A percentile compares a stretch with the other conserved stretches of the same genome.
These are phyloP conservation scores for Zygotorulaspora florentina DNA, from an alignment of 805 yeast species.

Conservation along the genomic window DNA sequence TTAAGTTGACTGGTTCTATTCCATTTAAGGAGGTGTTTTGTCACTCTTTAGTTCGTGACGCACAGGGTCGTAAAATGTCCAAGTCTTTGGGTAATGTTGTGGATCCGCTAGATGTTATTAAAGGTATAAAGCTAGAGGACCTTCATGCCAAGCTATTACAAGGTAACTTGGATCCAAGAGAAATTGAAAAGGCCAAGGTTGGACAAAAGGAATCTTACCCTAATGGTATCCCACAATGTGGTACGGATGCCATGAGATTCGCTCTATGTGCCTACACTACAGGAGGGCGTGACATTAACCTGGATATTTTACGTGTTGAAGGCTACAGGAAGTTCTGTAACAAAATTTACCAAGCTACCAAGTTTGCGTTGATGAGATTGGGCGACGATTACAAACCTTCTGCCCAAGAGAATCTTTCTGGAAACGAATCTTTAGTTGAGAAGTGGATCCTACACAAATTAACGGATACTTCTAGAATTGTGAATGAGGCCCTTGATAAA, in stretches of 20 bases:
- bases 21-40: conserved; percentile 98
- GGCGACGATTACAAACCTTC: conserved; percentile 88
- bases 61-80: conserved; percentile 99
- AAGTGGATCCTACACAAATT: conserved; percentile 93
- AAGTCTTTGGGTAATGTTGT: conserved; percentile 95
- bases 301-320: conserved; percentile 93
- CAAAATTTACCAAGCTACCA: conserved; percentile 98
- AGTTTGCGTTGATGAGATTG: conserved; percentile 88
- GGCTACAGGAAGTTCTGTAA: conserved; percentile 99
- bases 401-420: conserved; percentile 55
- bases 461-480: conserved; percentile 60
- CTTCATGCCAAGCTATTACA: conserved; percentile 69
- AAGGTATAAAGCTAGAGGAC: conserved; percentile 75
- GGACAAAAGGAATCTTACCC: conserved; percentile 93
- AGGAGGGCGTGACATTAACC: conserved; percentile 97
- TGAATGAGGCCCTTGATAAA: conserved; percentile 64
- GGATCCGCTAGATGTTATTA: conserved; percentile 92
- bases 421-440: conserved; percentile 87
- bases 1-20: conserved; percentile 82
- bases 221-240: conserved; percentile 97
- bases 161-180: conserved; percentile 89
- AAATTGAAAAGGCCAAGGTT: conserved; percentile 75
- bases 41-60: conserved; percentile 97
- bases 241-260: conserved; percentile 97
- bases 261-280: conserved; percentile 98